Percentiles rank a stretch among this genome's conserved stretches.
These are phyloP conservation scores for Astragalus membranaceus DNA, from an alignment of 306 rosid genomes.

Conservation along the genomic window DNA sequence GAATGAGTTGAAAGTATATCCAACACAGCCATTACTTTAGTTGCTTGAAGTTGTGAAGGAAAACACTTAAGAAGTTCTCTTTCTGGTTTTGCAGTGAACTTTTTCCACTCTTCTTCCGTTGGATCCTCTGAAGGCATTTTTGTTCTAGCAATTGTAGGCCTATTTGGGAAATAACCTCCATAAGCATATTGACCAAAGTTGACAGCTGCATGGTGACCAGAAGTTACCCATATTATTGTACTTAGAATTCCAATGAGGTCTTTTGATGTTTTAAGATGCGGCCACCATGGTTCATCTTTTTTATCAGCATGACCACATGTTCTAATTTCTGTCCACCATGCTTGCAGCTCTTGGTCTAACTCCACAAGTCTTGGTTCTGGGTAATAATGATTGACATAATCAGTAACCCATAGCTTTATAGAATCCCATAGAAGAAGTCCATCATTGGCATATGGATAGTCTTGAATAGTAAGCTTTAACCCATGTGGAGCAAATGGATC, in stretches of 20 bases:
- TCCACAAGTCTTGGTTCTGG: conserved; percentile 28
- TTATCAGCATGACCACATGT: conserved; percentile 63
- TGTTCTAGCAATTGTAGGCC: conserved; percentile 63
- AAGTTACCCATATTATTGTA: conserved; percentile 58
- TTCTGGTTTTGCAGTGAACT: conserved; percentile 48
- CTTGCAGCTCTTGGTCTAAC: conserved; percentile 62
- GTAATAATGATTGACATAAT: conserved; percentile 57
- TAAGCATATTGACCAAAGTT: conserved; percentile 69
- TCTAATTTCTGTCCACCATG: conserved; percentile 80
- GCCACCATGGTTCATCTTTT: conserved; percentile 89
- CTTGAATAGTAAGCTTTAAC: conserved; percentile 48
- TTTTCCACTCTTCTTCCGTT: conserved; percentile 31
- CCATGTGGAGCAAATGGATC: conserved; percentile 73
- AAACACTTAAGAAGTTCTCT: conserved; percentile 41
- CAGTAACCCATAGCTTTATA: conserved; percentile 57
- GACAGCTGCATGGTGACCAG: conserved; percentile 75
- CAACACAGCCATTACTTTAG: conserved; percentile 48
- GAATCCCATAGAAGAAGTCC: conserved; percentile 62
- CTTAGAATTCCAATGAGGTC: conserved; percentile 49
- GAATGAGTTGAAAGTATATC: conserved; percentile 68
- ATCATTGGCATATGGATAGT: conserved; percentile 76
- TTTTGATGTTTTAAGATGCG: conserved; percentile 38
- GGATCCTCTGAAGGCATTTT: conserved; percentile 59
- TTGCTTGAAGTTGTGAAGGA: conserved; percentile 71
- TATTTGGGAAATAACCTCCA: conserved; percentile 64